These are phyloP conservation scores for Taphrina deformans DNA, from an alignment of 1,139 yeast genomes.

Conservation along the genomic window DNA sequence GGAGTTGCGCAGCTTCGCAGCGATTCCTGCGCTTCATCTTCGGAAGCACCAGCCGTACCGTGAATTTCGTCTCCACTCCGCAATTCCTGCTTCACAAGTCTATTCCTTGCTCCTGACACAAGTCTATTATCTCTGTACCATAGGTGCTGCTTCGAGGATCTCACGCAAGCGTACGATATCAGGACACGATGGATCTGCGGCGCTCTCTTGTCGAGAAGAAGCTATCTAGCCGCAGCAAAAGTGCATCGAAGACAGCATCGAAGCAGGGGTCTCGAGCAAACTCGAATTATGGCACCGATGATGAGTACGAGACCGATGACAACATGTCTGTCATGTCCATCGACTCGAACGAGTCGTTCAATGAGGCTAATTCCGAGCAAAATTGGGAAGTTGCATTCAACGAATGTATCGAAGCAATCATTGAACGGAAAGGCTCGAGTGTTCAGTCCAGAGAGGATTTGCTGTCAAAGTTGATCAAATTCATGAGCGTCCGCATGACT, in stretches of 20 bases:
- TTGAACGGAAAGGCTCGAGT: slow-evolving; percentile 38
- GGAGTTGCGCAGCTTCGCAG: background rate
- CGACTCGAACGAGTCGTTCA: slow-evolving; percentile 26
- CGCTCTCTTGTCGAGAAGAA: slow-evolving; percentile 29
- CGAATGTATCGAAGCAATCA: slow-evolving; percentile 35
- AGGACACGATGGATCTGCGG: slow-evolving; percentile 24
- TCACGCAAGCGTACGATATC: too few species aligned
- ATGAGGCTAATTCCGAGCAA: slow-evolving; percentile 28
- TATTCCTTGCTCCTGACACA: background rate
- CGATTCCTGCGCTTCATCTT: background rate
- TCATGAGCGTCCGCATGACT: slow-evolving; percentile 37
- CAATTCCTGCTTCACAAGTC: background rate
- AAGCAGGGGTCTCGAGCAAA: slow-evolving; percentile 25
- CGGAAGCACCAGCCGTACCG: background rate
- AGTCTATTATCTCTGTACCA: too few species aligned
- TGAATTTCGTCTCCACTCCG: background rate
- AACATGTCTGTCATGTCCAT: slow-evolving; percentile 30
- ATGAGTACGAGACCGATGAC: slow-evolving; percentile 38
- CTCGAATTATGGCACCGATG: slow-evolving; percentile 35
- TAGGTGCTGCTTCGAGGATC: too few species aligned
- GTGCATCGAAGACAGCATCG: slow-evolving; percentile 45
- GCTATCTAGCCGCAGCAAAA: slow-evolving; percentile 46
- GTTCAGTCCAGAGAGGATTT: slow-evolving; percentile 38
- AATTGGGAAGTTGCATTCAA: slow-evolving; percentile 38
- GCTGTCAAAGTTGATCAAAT: slow-evolving; percentile 34